Conservation (phyloP, 148 eudicot genomes). For the Fagopyrum tataricum region DNA sequence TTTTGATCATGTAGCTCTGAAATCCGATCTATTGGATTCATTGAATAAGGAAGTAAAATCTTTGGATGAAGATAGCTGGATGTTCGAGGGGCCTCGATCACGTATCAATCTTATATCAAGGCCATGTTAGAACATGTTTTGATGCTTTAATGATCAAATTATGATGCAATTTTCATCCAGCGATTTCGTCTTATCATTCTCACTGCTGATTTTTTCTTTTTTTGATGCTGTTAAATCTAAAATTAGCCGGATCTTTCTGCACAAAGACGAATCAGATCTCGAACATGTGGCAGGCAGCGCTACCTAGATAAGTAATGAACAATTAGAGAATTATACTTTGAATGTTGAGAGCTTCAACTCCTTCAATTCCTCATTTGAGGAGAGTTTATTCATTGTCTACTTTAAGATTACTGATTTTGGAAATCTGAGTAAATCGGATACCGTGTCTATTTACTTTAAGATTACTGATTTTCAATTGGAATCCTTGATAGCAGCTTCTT, state of each 20-base stretch:
- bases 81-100: constrained; percentile 96
- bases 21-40: constrained; percentile 66
- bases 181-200: background rate
- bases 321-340: background rate
- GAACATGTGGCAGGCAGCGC: background rate
- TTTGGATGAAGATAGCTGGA: constrained; percentile 93
- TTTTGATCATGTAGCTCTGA: constrained; percentile 42
- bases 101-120: constrained; percentile 64
- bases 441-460: background rate
- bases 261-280: constrained; percentile 3
- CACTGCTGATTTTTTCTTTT: background rate
- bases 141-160: too few relatives aligned
- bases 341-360: background rate
- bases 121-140: constrained; percentile 38
- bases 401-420: background rate
- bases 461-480: background rate
- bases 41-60: constrained; percentile 80
- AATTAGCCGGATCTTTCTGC: background rate
- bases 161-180: too few relatives aligned
- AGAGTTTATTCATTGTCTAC: background rate
- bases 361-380: background rate
- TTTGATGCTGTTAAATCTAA: background rate
- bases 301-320: background rate
- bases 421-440: constrained; percentile 4
- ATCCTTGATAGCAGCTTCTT: background rate